Base-by-base conservation (phyloP, 2,329 filamentous ascomycete species). In the Tolypocladium guangdongense region DNA sequence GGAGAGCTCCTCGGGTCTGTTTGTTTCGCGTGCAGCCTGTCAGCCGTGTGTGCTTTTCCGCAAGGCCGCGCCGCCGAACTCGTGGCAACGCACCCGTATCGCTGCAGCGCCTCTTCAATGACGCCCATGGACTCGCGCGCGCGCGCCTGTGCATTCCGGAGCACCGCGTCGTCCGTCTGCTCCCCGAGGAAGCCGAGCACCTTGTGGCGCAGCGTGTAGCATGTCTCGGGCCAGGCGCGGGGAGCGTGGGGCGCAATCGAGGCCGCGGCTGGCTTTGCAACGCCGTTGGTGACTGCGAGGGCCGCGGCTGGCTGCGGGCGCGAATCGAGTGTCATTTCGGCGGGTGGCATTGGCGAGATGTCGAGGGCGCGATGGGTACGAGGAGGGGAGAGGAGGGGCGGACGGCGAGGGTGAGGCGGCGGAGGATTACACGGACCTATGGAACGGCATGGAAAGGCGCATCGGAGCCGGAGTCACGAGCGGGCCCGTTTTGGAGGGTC, bases 1-100 rank as follows among this genome's bases (percentile, higher is more conserved):
- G 6, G 91, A 90, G 56, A 97, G 78, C 66, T 95, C 80, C 55
- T 86, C 78, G 57, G 87, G 80, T 55, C 88, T 93, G 62, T 56
- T 18, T 7, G 22, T 27, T 46, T 46, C 41, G 35, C 37, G 49
- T 52, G 32, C 32, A 47, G n/a, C 20, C 35, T 18, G 50, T 58
- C 53, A 63, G 57, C 49, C 38, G 48, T 7, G n/a, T n/a, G 41
- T 50, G 30, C 45, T 49, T 54, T 46, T 27, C 53, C 53, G 30
- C 39, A 6, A 27, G 3, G 30, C 30, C 30, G 30, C 30, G 30
- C 39, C 12, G 33, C 33, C 12, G 22, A 18, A 22, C 16, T 0
- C 20, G 30, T 43, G 20, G 20, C 46, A 37, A 70, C 81, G 55
- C 72, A 93, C 84, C 79, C 79, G 69, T 96, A 97, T 64, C 78